A percentile compares a stretch with the other conserved stretches of the same genome.
Conservation (phyloP, 1,139 yeast genomes). For the Blastobotrys proliferans region DNA sequence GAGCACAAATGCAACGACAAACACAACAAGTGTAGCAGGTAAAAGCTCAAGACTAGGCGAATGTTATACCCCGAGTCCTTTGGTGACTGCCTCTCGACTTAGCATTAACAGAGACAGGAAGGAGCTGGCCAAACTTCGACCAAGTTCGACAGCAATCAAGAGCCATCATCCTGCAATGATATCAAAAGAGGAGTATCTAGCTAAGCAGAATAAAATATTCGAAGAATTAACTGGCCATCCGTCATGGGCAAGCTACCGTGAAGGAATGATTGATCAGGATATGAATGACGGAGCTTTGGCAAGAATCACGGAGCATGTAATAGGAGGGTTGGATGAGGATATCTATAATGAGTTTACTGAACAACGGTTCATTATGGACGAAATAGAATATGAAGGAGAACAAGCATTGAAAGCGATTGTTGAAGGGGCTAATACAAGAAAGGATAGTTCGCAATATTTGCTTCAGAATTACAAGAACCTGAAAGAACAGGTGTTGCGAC, state of each 20-base stretch:
- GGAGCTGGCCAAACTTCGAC: too few species aligned
- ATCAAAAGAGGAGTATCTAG: conserved; percentile 23
- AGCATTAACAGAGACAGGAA: background rate
- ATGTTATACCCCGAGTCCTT: too few species aligned
- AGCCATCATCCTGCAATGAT: conserved; percentile 17
- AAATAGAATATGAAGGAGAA: conserved; percentile 15
- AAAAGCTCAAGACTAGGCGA: too few species aligned
- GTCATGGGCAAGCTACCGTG: conserved; percentile 19
- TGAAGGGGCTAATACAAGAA: background rate
- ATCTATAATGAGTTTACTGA: conserved; percentile 20
- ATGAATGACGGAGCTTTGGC: conserved; percentile 16
- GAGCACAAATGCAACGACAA: too few species aligned
- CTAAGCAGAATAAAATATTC: conserved; percentile 21
- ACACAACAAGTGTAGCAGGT: too few species aligned
- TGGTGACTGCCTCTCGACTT: too few species aligned
- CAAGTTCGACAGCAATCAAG: too few species aligned
- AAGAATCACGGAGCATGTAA: conserved; percentile 18
- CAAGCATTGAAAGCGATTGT: conserved; percentile 8
- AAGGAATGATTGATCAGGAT: conserved; percentile 13
- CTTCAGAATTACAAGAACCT: conserved; percentile 14
- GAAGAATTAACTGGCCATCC: conserved; percentile 21
- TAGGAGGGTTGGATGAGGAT: conserved; percentile 23
- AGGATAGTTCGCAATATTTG: conserved; percentile 3
- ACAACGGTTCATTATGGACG: conserved; percentile 19
- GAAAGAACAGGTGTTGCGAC: conserved; percentile 16